Evolutionary conservation across 176 grass and related monocot species (phyloP).

Genomic region (Pontederia paniculata): DNA sequence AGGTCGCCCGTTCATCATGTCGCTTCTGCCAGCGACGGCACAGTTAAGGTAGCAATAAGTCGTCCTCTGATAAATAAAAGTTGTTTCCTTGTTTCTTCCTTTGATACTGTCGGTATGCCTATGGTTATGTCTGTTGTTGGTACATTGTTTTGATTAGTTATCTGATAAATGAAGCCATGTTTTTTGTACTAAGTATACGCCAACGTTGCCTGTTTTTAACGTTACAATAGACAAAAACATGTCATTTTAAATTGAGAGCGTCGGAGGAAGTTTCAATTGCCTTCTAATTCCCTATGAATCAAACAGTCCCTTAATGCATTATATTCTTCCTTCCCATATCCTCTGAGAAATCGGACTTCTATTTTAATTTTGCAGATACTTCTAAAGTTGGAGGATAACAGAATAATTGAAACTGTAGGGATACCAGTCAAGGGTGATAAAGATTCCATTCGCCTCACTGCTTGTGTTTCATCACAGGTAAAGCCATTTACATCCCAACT

Average conservation of each 20-base stretch:
- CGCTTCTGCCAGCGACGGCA: conserved; percentile 60
- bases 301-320: no score
- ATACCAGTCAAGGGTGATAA: conserved; percentile 69
- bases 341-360: no score
- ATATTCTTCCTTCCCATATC: no score
- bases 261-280: no score
- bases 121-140: no score
- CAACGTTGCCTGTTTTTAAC: not conserved
- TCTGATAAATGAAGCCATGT: no score
- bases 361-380: conserved; percentile 52
- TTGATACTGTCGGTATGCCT: no score
- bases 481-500: not conserved
- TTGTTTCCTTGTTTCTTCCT: not conserved
- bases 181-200: no score
- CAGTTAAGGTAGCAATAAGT: conserved; percentile 43
- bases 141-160: no score
- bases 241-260: no score
- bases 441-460: conserved; percentile 57
- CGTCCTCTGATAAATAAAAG: not conserved
- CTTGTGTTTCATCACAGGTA: conserved; percentile 93
- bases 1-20: conserved; percentile 69
- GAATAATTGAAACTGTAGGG: conserved; percentile 83
- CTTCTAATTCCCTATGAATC: no score
- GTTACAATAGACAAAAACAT: no score
- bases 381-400: conserved; percentile 85